Conservation (phyloP, 164 flowering plant genomes). For the Vitis labrusca region DNA sequence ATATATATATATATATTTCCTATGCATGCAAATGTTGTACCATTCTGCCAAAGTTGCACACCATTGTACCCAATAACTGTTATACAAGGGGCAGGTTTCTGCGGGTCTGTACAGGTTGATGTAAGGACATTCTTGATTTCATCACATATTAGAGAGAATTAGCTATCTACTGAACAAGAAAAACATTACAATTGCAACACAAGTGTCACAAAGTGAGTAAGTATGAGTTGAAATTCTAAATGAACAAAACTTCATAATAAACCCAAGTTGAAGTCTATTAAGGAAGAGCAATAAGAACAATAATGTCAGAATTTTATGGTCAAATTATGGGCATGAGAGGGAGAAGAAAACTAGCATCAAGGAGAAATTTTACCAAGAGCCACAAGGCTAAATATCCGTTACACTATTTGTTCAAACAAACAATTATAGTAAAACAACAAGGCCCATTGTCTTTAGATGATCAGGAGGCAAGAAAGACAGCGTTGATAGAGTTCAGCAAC, state of each 20-base stretch:
- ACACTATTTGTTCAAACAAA: too few relatives aligned
- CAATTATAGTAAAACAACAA: too few relatives aligned
- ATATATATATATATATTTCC: conserved; percentile 15
- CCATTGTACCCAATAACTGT: conserved; percentile 81
- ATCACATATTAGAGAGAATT: neutral
- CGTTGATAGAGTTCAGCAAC: too few relatives aligned
- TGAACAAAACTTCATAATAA: neutral
- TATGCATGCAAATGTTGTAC: conserved; percentile 12
- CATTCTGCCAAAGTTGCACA: conserved; percentile 62
- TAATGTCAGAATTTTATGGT: neutral
- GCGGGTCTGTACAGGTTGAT: conserved; percentile 65
- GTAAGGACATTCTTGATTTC: conserved; percentile 24
- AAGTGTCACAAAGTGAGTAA: neutral
- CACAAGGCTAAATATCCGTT: too few relatives aligned
- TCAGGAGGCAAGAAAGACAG: too few relatives aligned
- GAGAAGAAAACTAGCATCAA: too few relatives aligned
- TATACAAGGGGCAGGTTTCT: conserved; percentile 61
- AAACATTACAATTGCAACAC: neutral
- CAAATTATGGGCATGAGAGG: neutral
- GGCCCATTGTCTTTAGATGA: too few relatives aligned
- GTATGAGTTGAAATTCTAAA: neutral
- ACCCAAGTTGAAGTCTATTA: neutral
- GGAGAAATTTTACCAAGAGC: too few relatives aligned
- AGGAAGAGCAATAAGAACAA: neutral
- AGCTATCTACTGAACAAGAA: neutral